Evolutionary conservation across 2,329 filamentous ascomycete genomes (phyloP).

Genomic region (Epichloe baconii): DNA sequence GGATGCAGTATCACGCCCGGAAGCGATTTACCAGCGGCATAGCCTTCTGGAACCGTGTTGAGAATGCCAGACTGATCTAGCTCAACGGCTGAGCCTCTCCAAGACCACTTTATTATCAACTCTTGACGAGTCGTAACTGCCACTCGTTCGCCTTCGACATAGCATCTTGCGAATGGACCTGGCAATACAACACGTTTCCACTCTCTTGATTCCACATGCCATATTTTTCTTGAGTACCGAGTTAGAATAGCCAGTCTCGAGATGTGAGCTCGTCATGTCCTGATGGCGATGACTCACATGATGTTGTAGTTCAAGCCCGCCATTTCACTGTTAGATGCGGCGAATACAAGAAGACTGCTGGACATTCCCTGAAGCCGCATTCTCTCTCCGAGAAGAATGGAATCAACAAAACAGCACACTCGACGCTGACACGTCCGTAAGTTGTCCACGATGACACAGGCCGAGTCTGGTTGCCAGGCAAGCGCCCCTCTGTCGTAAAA

Average conservation of each 20-base stretch:
- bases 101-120: constrained; percentile 12
- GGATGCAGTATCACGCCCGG: constrained; percentile 6
- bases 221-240: constrained; percentile 9
- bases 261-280: no score
- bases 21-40: background rate
- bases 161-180: constrained; percentile 6
- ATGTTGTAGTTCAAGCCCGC: background rate
- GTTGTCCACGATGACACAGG: constrained; percentile 14
- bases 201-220: constrained; percentile 8
- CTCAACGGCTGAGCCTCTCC: constrained; percentile 9
- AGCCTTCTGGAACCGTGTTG: background rate
- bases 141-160: constrained; percentile 9
- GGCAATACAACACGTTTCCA: constrained; percentile 13
- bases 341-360: background rate
- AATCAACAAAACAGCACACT: constrained; percentile 9
- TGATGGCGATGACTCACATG: constrained; percentile 4
- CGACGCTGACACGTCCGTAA: constrained; percentile 9
- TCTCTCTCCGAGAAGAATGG: constrained; percentile 7
- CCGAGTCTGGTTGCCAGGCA: constrained; percentile 14
- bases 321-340: background rate
- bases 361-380: constrained; percentile 12
- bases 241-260: background rate
- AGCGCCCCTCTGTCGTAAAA: constrained; percentile 14
- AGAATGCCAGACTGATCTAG: constrained; percentile 5
- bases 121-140: constrained; percentile 11